A percentile compares a stretch with the other conserved stretches of the same genome.
phyloP scores from a whole-genome alignment of 176 grass and related monocot genomes.

The maize (Zea mays) region Zm-B73-REFERENCE-NAM-5.0 NC_050102.1:172277001-172277500 shows the following conservation, averaged over 20 bases:
- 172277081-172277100: no score
- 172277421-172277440: neutral
- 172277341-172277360: slow-evolving; percentile 7
- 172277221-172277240: neutral
- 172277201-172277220: no score
- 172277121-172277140: no score
- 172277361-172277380: neutral
- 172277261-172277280: slow-evolving; percentile 2
- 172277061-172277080: no score
- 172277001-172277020: no score
- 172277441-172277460: neutral
- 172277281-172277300: slow-evolving; percentile 16
- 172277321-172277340: slow-evolving; percentile 19
- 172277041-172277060: no score
- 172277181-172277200: no score
- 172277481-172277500: neutral
- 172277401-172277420: neutral
- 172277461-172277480: slow-evolving; percentile 1
- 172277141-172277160: no score
- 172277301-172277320: slow-evolving; percentile 18
- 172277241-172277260: neutral
- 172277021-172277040: no score
- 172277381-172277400: neutral
- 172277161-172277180: no score
- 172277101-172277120: no score